Conservation (phyloP, 495 filamentous ascomycete species). For the Evernia prunastri region DNA sequence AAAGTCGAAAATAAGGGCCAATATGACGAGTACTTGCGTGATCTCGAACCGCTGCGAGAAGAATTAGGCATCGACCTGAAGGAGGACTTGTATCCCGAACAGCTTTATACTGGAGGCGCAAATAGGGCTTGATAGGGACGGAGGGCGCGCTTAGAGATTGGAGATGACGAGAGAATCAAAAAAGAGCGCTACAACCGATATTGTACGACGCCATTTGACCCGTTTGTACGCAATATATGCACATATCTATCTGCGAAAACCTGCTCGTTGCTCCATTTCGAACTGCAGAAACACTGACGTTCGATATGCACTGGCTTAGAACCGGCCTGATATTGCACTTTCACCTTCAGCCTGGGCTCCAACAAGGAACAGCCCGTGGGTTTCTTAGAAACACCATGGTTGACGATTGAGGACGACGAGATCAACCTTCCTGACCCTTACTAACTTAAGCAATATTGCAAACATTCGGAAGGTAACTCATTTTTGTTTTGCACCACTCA, state of each 20-base stretch:
- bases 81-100: slow-evolving; percentile 89
- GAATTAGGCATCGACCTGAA: slow-evolving; percentile 88
- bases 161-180: background rate
- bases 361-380: background rate
- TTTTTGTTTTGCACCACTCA: background rate
- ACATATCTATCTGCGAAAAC: slow-evolving; percentile 5
- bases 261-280: background rate
- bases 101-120: slow-evolving; percentile 38
- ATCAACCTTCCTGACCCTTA: background rate
- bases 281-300: too few species aligned
- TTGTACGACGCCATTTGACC: background rate
- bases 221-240: background rate
- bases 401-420: background rate
- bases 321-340: background rate
- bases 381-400: too few species aligned
- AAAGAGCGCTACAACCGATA: background rate
- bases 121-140: slow-evolving; percentile 14
- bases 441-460: background rate
- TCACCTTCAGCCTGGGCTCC: background rate
- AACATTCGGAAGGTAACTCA: background rate
- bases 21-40: slow-evolving; percentile 94
- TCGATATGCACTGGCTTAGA: background rate
- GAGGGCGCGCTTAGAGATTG: background rate
- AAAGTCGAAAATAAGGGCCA: slow-evolving; percentile 98
- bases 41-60: slow-evolving; percentile 86